Base-by-base conservation (phyloP, 75 land plant genomes). In the Sequoia sempervirens region DNA sequence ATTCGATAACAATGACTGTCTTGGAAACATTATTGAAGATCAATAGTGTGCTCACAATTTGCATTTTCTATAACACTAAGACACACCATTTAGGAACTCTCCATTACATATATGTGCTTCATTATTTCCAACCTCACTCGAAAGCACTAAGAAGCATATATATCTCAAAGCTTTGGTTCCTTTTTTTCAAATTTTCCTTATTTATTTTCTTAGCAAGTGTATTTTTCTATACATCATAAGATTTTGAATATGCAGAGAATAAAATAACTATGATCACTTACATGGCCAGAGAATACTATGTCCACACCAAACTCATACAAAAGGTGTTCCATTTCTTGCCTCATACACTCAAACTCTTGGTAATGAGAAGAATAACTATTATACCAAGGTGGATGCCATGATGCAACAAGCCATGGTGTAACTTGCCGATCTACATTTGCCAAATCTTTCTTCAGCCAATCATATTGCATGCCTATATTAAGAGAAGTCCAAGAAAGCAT, bases 261-360 rank as follows among this genome's bases (percentile, higher is more conserved):
- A 32, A 23, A 4, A n/a, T 45, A 46, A 18, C 56, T 53, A 80
- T 32, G 34, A 76, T 43, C 50, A 87, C 96, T 85, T 91, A 97
- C 99, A 90, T 97, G 99, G 74, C 99, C 99, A 82, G 89, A 88
- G 84, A 97, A 97, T 41, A 95, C 94, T 41, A 95, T 85, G 80
- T 97, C 99, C 72, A 97, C 97, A 10, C 92, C 88, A 84, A 91
- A 64, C 46, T 89, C 84, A 76, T 95, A 97, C 18, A 97, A 88
- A 75, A 97, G 87, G 40, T 81, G 88, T 91, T 97, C 99, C 94
- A 97, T 93, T 85, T 92, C 90, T 38, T 87, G 92, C 79, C 99
- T 87, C 99, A 97, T 97, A 90, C 99, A 97, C 50, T 97, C 99
- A 82, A 92, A 92, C 86, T 97, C 99, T 64, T 94, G 94, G 76